phyloP scores from a whole-genome alignment of 2,329 filamentous ascomycete species.

The Diaporthe longicolla region DNA sequence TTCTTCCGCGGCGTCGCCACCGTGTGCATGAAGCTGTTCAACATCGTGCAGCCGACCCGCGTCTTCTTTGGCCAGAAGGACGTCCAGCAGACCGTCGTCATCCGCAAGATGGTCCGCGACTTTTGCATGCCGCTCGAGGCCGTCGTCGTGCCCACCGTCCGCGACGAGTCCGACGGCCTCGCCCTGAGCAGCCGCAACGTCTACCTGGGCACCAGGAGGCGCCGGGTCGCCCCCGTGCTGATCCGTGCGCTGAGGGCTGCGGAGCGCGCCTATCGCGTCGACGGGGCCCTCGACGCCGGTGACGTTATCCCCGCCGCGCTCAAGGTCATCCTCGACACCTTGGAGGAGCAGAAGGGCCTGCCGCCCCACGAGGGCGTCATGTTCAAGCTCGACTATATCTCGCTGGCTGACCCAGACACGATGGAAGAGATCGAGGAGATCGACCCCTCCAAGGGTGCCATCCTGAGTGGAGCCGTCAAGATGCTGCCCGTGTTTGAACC shows the following conservation, averaged over 20 bases:
- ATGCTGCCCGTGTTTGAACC: slow-evolving; percentile 86
- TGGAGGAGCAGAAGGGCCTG: slow-evolving; percentile 74
- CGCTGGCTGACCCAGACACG: slow-evolving; percentile 86
- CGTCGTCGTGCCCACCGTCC: slow-evolving; percentile 79
- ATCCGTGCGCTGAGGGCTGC: slow-evolving; percentile 78
- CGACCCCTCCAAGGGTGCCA: slow-evolving; percentile 79
- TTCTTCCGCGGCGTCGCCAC: slow-evolving; percentile 98
- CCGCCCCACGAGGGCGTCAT: slow-evolving; percentile 72
- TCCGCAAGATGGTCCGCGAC: slow-evolving; percentile 88
- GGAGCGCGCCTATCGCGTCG: slow-evolving; percentile 72
- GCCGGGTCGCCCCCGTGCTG: slow-evolving; percentile 80
- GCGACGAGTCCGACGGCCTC: slow-evolving; percentile 79
- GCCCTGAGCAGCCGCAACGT: slow-evolving; percentile 95
- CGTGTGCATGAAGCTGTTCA: slow-evolving; percentile 94
- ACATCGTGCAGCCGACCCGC: slow-evolving; percentile 81
- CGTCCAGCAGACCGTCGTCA: slow-evolving; percentile 93
- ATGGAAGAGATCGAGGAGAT: slow-evolving; percentile 83
- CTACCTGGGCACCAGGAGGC: slow-evolving; percentile 84
- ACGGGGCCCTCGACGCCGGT: slow-evolving; percentile 68
- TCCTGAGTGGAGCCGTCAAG: slow-evolving; percentile 91
- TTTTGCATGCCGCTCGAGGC: slow-evolving; percentile 85
- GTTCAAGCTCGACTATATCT: slow-evolving; percentile 93
- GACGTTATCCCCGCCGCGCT: slow-evolving; percentile 82
- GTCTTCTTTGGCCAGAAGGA: slow-evolving; percentile 99
- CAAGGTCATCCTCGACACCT: slow-evolving; percentile 67